Conservation (phyloP, 495 filamentous ascomycete genomes). For the Daldinia grandis region DNA sequence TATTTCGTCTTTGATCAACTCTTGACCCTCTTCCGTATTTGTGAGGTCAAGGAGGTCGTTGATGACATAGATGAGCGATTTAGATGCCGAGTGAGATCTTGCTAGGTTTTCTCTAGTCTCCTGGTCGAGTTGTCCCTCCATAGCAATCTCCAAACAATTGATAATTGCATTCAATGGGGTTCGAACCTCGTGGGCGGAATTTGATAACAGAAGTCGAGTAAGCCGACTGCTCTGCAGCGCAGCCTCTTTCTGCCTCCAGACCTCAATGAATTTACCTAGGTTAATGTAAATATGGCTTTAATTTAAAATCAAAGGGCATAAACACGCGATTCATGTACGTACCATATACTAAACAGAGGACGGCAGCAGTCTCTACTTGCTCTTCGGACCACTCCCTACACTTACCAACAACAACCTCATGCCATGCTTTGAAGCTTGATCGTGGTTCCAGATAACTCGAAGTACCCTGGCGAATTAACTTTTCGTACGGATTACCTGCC, state of each 20-base stretch:
- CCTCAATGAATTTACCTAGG: conserved; percentile 73
- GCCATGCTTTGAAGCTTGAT: conserved; percentile 80
- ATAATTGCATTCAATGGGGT: conserved; percentile 96
- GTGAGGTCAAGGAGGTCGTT: conserved; percentile 95
- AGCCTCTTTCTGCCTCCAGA: conserved; percentile 92
- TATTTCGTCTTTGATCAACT: conserved; percentile 80
- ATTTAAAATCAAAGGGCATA: background rate
- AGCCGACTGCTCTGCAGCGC: conserved; percentile 83
- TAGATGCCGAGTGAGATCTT: conserved; percentile 92
- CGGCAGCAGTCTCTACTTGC: conserved; percentile 84
- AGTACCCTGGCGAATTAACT: conserved; percentile 72
- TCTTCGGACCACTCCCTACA: conserved; percentile 80
- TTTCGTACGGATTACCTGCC: conserved; percentile 95
- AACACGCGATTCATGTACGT: conserved; percentile 55
- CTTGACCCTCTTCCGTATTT: conserved; percentile 83
- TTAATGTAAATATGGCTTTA: conserved; percentile 6
- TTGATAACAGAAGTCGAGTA: conserved; percentile 82
- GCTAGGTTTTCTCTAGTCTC: conserved; percentile 90
- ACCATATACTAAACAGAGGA: conserved; percentile 89
- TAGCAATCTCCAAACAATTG: conserved; percentile 93
- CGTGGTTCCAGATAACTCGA: conserved; percentile 76
- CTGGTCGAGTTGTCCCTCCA: conserved; percentile 81
- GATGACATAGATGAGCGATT: conserved; percentile 93
- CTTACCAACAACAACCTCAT: conserved; percentile 77
- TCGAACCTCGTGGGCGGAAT: conserved; percentile 94